These are phyloP conservation scores for Penicillium sp. DNA, from an alignment of 2,329 filamentous ascomycete genomes.

Conservation along the genomic window DNA sequence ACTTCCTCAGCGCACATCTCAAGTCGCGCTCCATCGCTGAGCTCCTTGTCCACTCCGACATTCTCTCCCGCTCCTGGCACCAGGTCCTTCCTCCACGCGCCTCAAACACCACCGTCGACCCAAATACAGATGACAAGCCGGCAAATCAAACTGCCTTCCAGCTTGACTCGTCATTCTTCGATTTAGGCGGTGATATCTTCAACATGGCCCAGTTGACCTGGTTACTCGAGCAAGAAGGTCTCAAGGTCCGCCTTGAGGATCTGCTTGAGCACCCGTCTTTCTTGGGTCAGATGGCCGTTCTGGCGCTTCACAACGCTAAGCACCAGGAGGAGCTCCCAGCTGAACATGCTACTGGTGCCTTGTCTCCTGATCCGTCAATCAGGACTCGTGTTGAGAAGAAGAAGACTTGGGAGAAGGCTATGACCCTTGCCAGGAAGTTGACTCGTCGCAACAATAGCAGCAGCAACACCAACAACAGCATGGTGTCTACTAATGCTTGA, in stretches of 20 bases:
- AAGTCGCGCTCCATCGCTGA: conserved; percentile 40
- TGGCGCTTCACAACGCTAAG: conserved; percentile 31
- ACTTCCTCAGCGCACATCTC: conserved; percentile 37
- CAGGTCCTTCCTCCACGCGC: conserved; percentile 33
- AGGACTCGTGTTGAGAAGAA: conserved; percentile 19
- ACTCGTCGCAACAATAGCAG: conserved; percentile 24
- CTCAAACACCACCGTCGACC: background rate
- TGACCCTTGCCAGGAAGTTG: conserved; percentile 30
- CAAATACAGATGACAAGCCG: conserved; percentile 21
- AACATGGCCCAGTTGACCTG: conserved; percentile 43
- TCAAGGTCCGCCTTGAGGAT: conserved; percentile 41
- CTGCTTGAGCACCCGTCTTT: conserved; percentile 44
- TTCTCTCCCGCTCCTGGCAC: conserved; percentile 41
- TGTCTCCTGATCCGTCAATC: conserved; percentile 5
- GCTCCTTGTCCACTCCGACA: conserved; percentile 40
- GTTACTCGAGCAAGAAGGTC: conserved; percentile 42
- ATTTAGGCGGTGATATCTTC: conserved; percentile 44
- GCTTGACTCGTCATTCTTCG: conserved; percentile 44
- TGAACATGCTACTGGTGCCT: conserved; percentile 16
- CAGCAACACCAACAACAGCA: conserved; percentile 15
- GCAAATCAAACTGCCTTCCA: conserved; percentile 29
- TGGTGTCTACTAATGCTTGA: conserved; percentile 23
- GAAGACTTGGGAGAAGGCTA: conserved; percentile 29
- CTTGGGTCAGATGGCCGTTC: conserved; percentile 41
- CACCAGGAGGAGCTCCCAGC: conserved; percentile 16